Percentiles rank a stretch among this genome's conserved stretches.
phyloP scores from a whole-genome alignment of 768 basidiomycete species.

The Coprinellus micaceus region DNA sequence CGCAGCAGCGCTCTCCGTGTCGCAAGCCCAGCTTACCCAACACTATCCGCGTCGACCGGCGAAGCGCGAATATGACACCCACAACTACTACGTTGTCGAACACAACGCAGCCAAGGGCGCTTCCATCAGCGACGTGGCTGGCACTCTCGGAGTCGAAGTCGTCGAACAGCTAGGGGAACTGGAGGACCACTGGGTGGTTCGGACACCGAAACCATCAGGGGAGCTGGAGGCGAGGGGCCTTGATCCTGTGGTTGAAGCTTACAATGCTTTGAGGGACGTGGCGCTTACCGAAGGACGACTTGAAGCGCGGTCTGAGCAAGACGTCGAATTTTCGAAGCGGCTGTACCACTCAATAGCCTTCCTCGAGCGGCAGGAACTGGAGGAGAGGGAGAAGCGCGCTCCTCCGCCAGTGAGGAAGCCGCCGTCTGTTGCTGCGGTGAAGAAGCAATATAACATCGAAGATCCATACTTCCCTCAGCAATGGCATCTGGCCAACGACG shows the following conservation, averaged over 20 bases:
- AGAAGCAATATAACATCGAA: constrained; percentile 54
- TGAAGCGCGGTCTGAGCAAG: constrained; percentile 31
- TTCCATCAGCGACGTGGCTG: constrained; percentile 55
- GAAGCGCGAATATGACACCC: constrained; percentile 53
- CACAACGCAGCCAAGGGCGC: constrained; percentile 45
- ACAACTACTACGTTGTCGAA: constrained; percentile 82
- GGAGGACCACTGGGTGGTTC: constrained; percentile 76
- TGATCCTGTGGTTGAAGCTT: constrained; percentile 42
- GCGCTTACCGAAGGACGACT: constrained; percentile 12
- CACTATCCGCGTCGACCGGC: constrained; percentile 33
- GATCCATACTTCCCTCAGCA: constrained; percentile 84
- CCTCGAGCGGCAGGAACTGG: constrained; percentile 57
- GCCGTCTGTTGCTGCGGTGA: constrained; percentile 39
- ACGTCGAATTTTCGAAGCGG: constrained; percentile 29
- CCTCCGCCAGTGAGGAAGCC: constrained; percentile 52
- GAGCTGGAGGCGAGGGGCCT: constrained; percentile 31
- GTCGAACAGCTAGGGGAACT: constrained; percentile 87
- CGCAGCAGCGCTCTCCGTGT: not conserved
- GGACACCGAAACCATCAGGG: constrained; percentile 40
- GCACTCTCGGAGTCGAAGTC: constrained; percentile 70
- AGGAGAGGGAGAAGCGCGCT: constrained; percentile 68
- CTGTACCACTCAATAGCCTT: constrained; percentile 54
- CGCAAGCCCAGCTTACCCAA: not conserved
- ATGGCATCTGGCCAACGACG: constrained; percentile 88
- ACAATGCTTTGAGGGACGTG: constrained; percentile 33